Evolutionary conservation across 305 asterid species (phyloP).

Genomic region (Salvia sclarea): DNA sequence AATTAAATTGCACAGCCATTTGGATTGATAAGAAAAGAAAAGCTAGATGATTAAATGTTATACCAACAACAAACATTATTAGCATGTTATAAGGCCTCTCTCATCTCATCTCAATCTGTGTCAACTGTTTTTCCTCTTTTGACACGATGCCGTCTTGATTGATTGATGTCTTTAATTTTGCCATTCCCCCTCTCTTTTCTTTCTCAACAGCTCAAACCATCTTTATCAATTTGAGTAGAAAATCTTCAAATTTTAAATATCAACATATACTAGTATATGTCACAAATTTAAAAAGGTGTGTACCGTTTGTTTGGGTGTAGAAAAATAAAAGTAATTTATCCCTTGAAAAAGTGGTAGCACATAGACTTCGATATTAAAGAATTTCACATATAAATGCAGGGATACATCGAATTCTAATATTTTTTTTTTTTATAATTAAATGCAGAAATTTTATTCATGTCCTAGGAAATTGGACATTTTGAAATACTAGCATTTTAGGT

Average conservation of each 20-base stretch:
- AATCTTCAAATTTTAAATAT: too few relatives aligned
- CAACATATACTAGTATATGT: too few relatives aligned
- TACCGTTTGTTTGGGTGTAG: neutral
- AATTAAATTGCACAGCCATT: neutral
- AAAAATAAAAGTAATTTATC: neutral
- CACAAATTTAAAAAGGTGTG: neutral
- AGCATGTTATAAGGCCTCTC: slow-evolving; percentile 1
- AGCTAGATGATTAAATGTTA: slow-evolving; percentile 16
- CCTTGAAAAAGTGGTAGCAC: neutral
- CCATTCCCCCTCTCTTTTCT: slow-evolving; percentile 5
- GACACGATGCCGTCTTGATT: slow-evolving; percentile 22
- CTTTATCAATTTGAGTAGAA: too few relatives aligned
- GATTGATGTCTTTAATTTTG: slow-evolving; percentile 30
- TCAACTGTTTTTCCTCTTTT: slow-evolving; percentile 8
- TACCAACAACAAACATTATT: slow-evolving; percentile 36
- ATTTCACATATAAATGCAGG: neutral
- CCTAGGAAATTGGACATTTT: too few relatives aligned
- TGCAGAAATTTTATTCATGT: too few relatives aligned
- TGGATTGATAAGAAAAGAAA: slow-evolving; percentile 19
- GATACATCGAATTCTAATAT: too few relatives aligned
- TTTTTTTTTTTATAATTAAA: too few relatives aligned
- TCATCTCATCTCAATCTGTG: slow-evolving; percentile 18
- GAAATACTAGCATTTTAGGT: too few relatives aligned
- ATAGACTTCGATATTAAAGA: neutral
- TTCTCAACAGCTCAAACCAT: neutral